Evolutionary conservation across 2,329 filamentous ascomycete genomes (phyloP).

Genomic region (Sporothrix luriei): DNA sequence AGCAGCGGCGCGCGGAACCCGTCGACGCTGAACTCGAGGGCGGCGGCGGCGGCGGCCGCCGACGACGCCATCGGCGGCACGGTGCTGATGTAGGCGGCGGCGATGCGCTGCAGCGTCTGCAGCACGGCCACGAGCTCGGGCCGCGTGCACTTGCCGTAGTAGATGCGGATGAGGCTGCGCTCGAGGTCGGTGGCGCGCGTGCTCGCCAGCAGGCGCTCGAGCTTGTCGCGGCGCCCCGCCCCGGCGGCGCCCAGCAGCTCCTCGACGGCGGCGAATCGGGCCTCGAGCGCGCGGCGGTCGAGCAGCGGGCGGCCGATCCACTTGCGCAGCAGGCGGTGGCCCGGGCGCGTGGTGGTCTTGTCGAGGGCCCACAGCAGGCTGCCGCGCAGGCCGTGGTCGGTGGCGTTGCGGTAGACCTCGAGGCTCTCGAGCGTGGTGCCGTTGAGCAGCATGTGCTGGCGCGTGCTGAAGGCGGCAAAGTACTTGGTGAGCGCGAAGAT

Average conservation of each 20-base stretch:
- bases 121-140: conserved; percentile 84
- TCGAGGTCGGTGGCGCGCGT: conserved; percentile 77
- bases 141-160: conserved; percentile 93
- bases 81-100: conserved; percentile 66
- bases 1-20: conserved; percentile 74
- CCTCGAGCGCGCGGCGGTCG: conserved; percentile 72
- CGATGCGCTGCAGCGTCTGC: conserved; percentile 80
- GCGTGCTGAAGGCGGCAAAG: conserved; percentile 91
- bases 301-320: conserved; percentile 93
- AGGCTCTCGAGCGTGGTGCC: conserved; percentile 92
- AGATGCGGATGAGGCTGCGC: conserved; percentile 90
- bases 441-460: conserved; percentile 94
- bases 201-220: conserved; percentile 65
- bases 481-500: conserved; percentile 96
- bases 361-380: conserved; percentile 96
- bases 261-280: conserved; percentile 80
- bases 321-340: conserved; percentile 82
- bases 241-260: conserved; percentile 74
- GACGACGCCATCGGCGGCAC: conserved; percentile 1
- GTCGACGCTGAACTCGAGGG: conserved; percentile 63
- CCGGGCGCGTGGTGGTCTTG: conserved; percentile 87
- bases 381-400: conserved; percentile 79
- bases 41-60: too few species aligned
- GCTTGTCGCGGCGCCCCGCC: conserved; percentile 68
- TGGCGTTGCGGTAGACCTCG: conserved; percentile 94